Evolutionary conservation across 768 basidiomycete species (phyloP), one percentile per base, ranked within the genome.

Genomic region (Lentinula sp.): DNA sequence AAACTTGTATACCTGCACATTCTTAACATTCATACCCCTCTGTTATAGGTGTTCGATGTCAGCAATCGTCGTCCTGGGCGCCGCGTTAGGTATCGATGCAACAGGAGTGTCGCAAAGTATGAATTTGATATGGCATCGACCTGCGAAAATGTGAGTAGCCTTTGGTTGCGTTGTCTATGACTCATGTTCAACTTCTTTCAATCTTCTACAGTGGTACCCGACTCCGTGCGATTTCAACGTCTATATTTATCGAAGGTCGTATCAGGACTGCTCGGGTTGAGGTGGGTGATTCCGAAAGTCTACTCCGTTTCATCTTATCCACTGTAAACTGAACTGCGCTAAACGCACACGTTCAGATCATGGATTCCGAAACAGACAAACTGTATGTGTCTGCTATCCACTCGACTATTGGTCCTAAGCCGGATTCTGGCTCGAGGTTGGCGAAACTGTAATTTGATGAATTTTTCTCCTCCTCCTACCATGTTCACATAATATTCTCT

Each of bases 61-160:
- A 6, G 53, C 63, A 5, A 54, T 61, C 12, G 54, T 64, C 7
- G 51, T 52, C 15, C 57, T 61, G 5, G 63, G 63, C 6, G 48
- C 59, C 6, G 63, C 55, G 4, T 33, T 49, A 37, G 63, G 63
- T 36, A 28, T 58, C 12, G 63, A 64, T 39, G 55, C 61, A 10
- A 64, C 54, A 10, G 63, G 63, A 33, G 45, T 64, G 3, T 64
- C 63, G n/a, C 63, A 64, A 33, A 57, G 61, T 33, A 64, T 64
- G 63, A 61, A 64, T 33, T 18, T 64, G 36, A 64, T 61, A 49
- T 64, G 63, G 63, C 63, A 64, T 54, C 36, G 52, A n/a, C 60
- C 63, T 32, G 63, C 61, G 36, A 45, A 57, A 16, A 35, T 57
- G 63, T 64, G 23, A 61, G 63, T 50, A 8, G 12, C 5, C 16